phyloP scores from a whole-genome alignment of 768 basidiomycete genomes.

The Daedaleopsis sinensis region DNA sequence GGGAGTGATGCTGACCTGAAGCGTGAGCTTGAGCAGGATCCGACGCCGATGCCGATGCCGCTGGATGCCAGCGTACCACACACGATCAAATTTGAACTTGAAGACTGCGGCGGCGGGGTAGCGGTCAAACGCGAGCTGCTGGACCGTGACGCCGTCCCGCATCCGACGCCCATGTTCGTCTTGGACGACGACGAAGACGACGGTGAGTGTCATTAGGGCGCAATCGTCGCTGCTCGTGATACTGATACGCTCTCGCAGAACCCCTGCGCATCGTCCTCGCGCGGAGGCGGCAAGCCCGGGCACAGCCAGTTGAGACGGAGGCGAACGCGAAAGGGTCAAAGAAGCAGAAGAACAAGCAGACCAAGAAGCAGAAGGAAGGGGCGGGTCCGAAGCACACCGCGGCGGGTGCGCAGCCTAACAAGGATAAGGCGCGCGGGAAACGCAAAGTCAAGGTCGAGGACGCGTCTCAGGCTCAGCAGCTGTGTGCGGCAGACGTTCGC shows the following conservation, averaged over 20 bases:
- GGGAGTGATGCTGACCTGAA: no score
- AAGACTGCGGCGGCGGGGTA: no score
- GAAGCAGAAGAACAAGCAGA: not conserved
- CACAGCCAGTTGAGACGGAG: not conserved
- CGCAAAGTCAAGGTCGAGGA: no score
- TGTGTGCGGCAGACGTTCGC: no score
- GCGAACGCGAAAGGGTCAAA: not conserved
- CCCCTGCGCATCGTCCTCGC: conserved; percentile 8
- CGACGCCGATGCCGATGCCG: no score
- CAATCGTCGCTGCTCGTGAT: not conserved
- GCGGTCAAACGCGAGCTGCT: not conserved
- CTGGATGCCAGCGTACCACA: no score
- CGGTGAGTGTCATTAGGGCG: not conserved
- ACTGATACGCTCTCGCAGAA: not conserved
- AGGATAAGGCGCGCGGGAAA: no score
- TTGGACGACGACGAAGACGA: conserved; percentile 10
- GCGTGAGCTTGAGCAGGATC: no score
- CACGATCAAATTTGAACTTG: no score
- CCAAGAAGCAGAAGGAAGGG: not conserved
- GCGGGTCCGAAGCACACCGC: no score
- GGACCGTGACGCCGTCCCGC: not conserved
- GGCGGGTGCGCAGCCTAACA: no score
- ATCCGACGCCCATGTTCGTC: not conserved
- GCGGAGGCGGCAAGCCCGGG: not conserved
- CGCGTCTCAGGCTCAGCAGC: no score